Conservation (phyloP, 805 yeast genomes). For the Hanseniaspora meyeri region DNA sequence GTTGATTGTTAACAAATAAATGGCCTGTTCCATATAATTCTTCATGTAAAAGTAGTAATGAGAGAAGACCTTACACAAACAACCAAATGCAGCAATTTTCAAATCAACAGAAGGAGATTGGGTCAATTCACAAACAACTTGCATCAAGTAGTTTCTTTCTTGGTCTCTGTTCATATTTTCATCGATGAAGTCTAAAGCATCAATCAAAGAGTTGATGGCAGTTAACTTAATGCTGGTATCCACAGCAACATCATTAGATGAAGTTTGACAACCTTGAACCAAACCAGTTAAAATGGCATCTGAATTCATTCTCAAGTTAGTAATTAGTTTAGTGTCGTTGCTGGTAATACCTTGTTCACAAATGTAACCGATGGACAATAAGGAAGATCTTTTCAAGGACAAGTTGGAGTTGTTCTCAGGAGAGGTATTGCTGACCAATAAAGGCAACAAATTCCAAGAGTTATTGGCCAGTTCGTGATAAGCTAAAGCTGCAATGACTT, state of each 20-base stretch:
- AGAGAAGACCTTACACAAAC: conserved; percentile 82
- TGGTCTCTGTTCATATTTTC: conserved; percentile 84
- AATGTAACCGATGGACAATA: conserved; percentile 84
- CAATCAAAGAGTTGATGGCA: conserved; percentile 82
- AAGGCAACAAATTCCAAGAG: conserved; percentile 78
- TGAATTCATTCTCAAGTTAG: conserved; percentile 28
- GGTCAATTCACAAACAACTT: conserved; percentile 98
- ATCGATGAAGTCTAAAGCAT: conserved; percentile 79
- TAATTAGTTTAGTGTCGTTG: conserved; percentile 2
- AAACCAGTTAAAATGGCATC: conserved; percentile 90
- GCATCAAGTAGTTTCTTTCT: conserved; percentile 95
- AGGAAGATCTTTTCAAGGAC: conserved; percentile 72
- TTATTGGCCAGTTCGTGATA: conserved; percentile 78
- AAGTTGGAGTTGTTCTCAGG: conserved; percentile 58
- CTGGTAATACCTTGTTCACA: conserved; percentile 60
- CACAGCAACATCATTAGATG: conserved; percentile 27
- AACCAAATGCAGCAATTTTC: conserved; percentile 92
- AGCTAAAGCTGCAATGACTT: conserved; percentile 93
- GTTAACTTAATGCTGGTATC: conserved; percentile 82
- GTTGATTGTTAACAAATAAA: conserved; percentile 74
- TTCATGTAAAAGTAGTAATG: conserved; percentile 82
- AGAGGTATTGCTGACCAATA: conserved; percentile 76
- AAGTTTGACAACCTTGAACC: conserved; percentile 83
- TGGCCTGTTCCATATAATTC: conserved; percentile 93
- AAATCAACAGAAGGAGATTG: conserved; percentile 70